Conservation (phyloP, 2,329 filamentous ascomycete genomes). For the Ramularia collo-cygni region DNA sequence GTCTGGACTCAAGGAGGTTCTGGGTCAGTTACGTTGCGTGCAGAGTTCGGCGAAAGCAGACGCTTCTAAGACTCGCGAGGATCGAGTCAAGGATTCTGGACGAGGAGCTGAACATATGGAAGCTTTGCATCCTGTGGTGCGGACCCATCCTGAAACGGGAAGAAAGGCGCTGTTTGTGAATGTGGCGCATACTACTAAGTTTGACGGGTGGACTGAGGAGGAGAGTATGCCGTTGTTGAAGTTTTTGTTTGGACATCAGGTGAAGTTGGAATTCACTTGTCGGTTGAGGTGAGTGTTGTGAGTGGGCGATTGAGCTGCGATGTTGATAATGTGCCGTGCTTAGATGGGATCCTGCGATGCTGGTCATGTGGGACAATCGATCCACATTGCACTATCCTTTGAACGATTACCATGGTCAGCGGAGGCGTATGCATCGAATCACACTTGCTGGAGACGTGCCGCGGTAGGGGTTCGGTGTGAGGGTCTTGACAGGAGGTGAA, state of each 20-base stretch:
- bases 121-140: conserved; percentile 66
- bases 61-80: conserved; percentile 20
- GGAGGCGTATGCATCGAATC: conserved; percentile 11
- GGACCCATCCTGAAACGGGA: conserved; percentile 70
- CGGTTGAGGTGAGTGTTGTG: conserved; percentile 56
- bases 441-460: conserved; percentile 11
- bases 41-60: conserved; percentile 67
- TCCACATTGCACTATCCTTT: conserved; percentile 16
- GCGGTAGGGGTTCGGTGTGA: no score
- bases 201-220: conserved; percentile 76
- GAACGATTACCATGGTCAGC: conserved; percentile 13
- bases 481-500: no score
- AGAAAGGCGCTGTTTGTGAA: conserved; percentile 78
- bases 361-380: conserved; percentile 18
- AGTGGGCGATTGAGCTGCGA: background rate
- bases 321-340: background rate
- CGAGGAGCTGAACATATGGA: conserved; percentile 67
- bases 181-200: conserved; percentile 72
- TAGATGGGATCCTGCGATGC: conserved; percentile 12
- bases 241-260: conserved; percentile 67
- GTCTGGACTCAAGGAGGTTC: conserved; percentile 69
- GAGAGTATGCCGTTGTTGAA: conserved; percentile 70
- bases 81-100: conserved; percentile 56
- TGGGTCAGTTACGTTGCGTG: conserved; percentile 53
- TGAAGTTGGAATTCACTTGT: conserved; percentile 62